Base-by-base conservation (phyloP, 352 stramenopile species). In the Plasmopara muralis region DNA sequence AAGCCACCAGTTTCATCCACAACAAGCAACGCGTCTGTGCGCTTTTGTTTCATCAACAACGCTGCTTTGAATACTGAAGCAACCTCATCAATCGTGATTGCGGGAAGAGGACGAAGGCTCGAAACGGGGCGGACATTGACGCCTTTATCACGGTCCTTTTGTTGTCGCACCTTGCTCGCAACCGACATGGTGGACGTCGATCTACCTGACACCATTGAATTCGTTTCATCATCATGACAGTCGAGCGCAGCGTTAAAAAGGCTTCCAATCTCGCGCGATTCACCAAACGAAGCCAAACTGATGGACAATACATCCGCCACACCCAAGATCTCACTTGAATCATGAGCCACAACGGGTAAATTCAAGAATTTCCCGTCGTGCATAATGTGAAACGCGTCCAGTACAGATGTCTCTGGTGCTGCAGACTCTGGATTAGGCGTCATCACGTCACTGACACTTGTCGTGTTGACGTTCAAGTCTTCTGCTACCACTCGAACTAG, bases 361-460 rank as follows among this genome's bases (percentile, higher is more conserved):
- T 98, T 98, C 18, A 99, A 68, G 62, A 98, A 99, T 41, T 93
- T 95, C 20, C 97, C 94, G 47, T 98, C 95, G 53, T 98, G 95
- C 95, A 99, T 98, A 44, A 97, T 97, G 66, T 99, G 95, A 60
- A 99, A 90, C 0, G 95, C 96, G 55, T 98, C 96, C 9, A 98
- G 60, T 9, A 98, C 87, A 0, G 93, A 97, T 6, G 95, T 98
- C 31, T 98, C 89, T 9, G 91, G 88, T 6, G 72, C 68, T 10
- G 96, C 94, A 4, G 85, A 88, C 58, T 99, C 96, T 5, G 96
- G 96, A 50, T 98, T 95, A 1, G 85, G 78, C 4, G 96, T 99
- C 95, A 99, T 99, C 16, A 95, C 83, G 1, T 91, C 74, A 31
- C 75, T 79, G 9, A 99, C 87, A 5, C 65, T 66, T n/a, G 91